Percentiles rank a stretch among this genome's conserved stretches.
These are phyloP conservation scores for Forsythia viridissima DNA, from an alignment of 257 asterid genomes.

Conservation along the genomic window DNA sequence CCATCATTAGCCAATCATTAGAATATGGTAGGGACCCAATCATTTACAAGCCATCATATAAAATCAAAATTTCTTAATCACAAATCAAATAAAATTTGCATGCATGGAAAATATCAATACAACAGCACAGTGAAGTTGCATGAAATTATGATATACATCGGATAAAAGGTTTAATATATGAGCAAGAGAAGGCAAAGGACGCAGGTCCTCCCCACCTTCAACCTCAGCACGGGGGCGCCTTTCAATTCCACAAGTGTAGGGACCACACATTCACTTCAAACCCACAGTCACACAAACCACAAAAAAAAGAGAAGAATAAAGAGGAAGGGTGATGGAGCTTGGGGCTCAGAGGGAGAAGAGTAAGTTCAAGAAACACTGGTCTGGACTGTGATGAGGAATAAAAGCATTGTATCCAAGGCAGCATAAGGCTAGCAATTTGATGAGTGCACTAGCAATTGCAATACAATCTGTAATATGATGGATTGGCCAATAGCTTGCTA, in stretches of 20 bases:
- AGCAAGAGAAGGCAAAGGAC: neutral
- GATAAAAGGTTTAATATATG: neutral
- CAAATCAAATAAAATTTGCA: slow-evolving; percentile 10
- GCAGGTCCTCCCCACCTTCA: neutral
- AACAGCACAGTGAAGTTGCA: neutral
- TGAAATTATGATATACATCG: slow-evolving; percentile 6
- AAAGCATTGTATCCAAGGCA: slow-evolving; percentile 16
- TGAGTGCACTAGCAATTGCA: slow-evolving; percentile 6
- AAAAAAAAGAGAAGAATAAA: neutral
- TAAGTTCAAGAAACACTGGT: neutral
- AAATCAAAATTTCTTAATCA: slow-evolving; percentile 5
- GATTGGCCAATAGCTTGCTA: neutral
- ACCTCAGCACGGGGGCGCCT: neutral
- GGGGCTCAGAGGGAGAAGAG: slow-evolving; percentile 2
- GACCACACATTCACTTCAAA: neutral
- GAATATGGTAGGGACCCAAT: slow-evolving; percentile 21
- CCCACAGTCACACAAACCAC: neutral
- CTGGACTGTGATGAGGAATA: neutral
- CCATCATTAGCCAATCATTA: slow-evolving; percentile 34
- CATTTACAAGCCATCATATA: slow-evolving; percentile 14
- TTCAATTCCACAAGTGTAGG: neutral
- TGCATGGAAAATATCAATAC: neutral
- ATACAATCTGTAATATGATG: slow-evolving; percentile 2
- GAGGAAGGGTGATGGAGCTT: neutral
- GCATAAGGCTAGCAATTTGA: slow-evolving; percentile 8